Conservation (phyloP, 176 grass and related monocot genomes). For the Thalia dealbata region DNA sequence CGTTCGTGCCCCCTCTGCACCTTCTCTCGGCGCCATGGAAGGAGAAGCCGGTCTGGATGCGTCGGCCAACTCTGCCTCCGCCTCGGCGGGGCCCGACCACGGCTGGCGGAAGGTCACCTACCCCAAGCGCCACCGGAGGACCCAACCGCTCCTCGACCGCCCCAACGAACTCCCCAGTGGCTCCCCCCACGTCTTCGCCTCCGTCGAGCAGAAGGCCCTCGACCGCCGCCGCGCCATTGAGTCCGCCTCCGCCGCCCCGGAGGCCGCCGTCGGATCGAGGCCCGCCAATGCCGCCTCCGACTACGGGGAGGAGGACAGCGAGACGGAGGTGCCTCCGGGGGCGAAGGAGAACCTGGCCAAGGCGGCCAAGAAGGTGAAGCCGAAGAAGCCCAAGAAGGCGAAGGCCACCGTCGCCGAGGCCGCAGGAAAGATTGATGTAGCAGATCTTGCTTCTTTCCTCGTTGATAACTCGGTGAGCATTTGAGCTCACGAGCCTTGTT, state of each 20-base stretch:
- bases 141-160: slow-evolving; percentile 17
- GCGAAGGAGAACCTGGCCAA: slow-evolving; percentile 29
- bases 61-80: slow-evolving; percentile 19
- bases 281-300: slow-evolving; percentile 18
- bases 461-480: slow-evolving; percentile 62
- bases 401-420: slow-evolving; percentile 78
- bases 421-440: slow-evolving; percentile 52
- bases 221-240: slow-evolving; percentile 72
- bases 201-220: slow-evolving; percentile 61
- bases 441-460: slow-evolving; percentile 49
- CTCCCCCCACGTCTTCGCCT: slow-evolving; percentile 45
- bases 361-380: slow-evolving; percentile 45
- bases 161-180: slow-evolving; percentile 4
- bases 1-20: background rate
- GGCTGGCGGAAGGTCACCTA: slow-evolving; percentile 95
- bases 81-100: slow-evolving; percentile 30
- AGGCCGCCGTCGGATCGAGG: slow-evolving; percentile 4
- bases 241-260: slow-evolving; percentile 32
- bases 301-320: slow-evolving; percentile 46
- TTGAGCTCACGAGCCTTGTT: slow-evolving; percentile 24
- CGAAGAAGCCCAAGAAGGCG: slow-evolving; percentile 69
- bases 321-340: slow-evolving; percentile 2
- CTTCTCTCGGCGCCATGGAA: slow-evolving; percentile 39
- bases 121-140: slow-evolving; percentile 47
- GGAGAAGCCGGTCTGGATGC: slow-evolving; percentile 32